Evolutionary conservation across 2,329 filamentous ascomycete genomes (phyloP), one percentile per base, ranked within the genome.

Genomic region (Pezizomycotina sp.): DNA sequence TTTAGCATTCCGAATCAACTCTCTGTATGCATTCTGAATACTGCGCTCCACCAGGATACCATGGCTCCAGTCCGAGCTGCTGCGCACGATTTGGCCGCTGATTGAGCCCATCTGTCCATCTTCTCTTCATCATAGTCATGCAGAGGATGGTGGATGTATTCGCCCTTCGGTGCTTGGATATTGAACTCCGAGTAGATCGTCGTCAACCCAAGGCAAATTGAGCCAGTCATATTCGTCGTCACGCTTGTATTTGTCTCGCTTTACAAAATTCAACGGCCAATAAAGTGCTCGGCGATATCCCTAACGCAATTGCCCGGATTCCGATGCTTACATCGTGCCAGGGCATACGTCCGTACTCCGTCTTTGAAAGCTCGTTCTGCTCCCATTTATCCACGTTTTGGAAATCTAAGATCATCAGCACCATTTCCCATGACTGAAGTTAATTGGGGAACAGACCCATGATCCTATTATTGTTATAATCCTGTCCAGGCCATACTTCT

Each of bases 241-340:
- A 4, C 84, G 76, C 63, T 95, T 95, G 62, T 95, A 93, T 62
- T 95, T 95, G 64, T 95, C 86, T 22, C 86, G 73, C 60, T 95
- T 95, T 60, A 86, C 67, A 52, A 92, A 92, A 54, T 98, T 95
- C 89, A 86, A 95, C 21, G 89, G 72, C 28, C 93, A 6, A 92
- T 74, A 50, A 95, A 98, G 55, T 95, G 84, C 58, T 93, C 84
- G 0, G 84, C 84, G 49, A 98, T 89, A 52, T 95, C 86, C 54
- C 86, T 83, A 7, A 92, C 80, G 47, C 75, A 80, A 12, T 84
- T 81, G 0, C 89, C 39, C 89, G 69, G n/a, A 93, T 50, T 8
- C 77, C 83, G 78, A 95, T 91, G 6, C 80, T 68, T 3, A 93
- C 83, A 55, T 98, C 89, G 54, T 95, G 84, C 89, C 89, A 98